Evolutionary conservation across 2,329 filamentous ascomycete genomes (phyloP), one percentile per base, ranked within the genome.

Genomic region (Ascochyta clinopodiicola): DNA sequence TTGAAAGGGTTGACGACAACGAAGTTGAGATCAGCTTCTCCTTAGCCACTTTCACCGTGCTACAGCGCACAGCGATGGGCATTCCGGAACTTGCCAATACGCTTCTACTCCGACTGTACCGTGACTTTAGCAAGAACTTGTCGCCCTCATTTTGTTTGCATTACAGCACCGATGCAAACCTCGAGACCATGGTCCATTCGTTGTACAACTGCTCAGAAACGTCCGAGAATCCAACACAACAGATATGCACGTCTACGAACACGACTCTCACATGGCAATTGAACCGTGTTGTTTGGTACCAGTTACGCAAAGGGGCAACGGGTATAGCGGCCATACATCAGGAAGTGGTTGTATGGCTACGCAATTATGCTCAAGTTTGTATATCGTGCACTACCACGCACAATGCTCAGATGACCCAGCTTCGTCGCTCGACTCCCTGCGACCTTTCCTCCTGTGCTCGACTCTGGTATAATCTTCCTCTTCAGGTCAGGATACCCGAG

Each of bases 21-120:
- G 63, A 70, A 46, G 53, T 72, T 1, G 72, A 73, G 48, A 62
- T 74, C 3, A 68, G 59, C 31, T 72, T 75, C 29, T 61, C 66
- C 5, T 44, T 75, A 12, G 51, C 46, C 13, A 22, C 54, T 1
- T 56, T 66, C 8, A 71, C 64, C 1, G 57, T 63, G 1, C 47
- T 74, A 3, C 63, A 73, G 40, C 61, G 67, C n/a, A 44, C 22
- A 6, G 70, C 62, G 3, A 61, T 73, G 56, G 72, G 68, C 17
- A 43, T 68, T 2, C 66, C 64, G 6, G 40, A 38, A 12, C 43
- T 27, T 3, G 66, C 70, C 7, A 66, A 64, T 3, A 65, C 52
- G 10, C 35, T 73, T 2, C 42, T 71, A 17, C 42, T 74, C n/a
- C 64, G 70, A 5, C 36, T 75, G 1, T 60, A 44, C n/a, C 24